Conservation (phyloP, 1,284 basidiomycete species). For the Rhodotorula sp. region DNA sequence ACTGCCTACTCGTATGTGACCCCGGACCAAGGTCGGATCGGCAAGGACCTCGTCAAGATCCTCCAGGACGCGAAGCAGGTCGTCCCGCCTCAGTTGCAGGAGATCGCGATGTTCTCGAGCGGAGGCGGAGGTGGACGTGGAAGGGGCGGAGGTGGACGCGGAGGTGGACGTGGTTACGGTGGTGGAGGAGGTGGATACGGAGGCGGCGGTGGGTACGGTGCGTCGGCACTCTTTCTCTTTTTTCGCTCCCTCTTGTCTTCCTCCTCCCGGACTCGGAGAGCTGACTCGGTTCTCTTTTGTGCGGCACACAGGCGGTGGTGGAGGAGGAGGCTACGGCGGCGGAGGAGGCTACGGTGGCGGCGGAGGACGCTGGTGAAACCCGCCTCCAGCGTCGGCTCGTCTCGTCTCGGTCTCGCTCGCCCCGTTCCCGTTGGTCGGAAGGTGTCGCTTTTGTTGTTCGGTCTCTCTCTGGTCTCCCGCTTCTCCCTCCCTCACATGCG, state of each 20-base stretch:
- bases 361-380: not conserved
- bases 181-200: slow-evolving; percentile 39
- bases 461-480: not conserved
- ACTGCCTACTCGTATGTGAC: slow-evolving; percentile 91
- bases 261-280: too few species aligned
- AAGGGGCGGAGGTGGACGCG: slow-evolving; percentile 45
- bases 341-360: slow-evolving; percentile 1
- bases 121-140: slow-evolving; percentile 45
- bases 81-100: slow-evolving; percentile 84
- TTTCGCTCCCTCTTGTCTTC: too few species aligned
- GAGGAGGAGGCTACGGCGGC: slow-evolving; percentile 6
- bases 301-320: slow-evolving; percentile 2
- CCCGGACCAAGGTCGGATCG: slow-evolving; percentile 54
- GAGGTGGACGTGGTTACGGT: slow-evolving; percentile 38
- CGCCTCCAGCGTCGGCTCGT: not conserved
- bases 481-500: too few species aligned
- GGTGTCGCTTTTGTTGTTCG: too few species aligned
- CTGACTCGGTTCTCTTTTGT: not conserved
- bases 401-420: not conserved
- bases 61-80: slow-evolving; percentile 84
- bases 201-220: slow-evolving; percentile 19
- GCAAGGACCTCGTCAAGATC: slow-evolving; percentile 85
- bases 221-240: not conserved
- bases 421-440: not conserved
- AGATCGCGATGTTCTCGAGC: slow-evolving; percentile 81